phyloP scores from a whole-genome alignment of 345 rosid genomes.

The Conringia planisiliqua region DNA sequence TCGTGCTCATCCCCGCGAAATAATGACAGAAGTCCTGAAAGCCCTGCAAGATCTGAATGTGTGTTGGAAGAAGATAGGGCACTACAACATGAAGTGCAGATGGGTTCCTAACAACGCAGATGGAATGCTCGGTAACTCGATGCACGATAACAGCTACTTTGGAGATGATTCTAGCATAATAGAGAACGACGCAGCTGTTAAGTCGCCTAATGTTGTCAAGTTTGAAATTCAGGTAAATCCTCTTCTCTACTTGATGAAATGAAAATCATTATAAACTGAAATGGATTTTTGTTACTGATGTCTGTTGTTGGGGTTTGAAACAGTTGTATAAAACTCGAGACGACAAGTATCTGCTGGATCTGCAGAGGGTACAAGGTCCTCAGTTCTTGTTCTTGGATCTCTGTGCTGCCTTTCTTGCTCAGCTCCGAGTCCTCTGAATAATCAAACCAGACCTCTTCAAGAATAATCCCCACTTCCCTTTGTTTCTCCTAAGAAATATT shows the following conservation, averaged over 20 bases:
- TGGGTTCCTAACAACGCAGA: conserved; percentile 60
- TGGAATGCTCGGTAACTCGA: conserved; percentile 61
- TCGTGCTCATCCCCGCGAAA: conserved; percentile 82
- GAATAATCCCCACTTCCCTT: conserved; percentile 16
- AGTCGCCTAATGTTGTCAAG: conserved; percentile 65
- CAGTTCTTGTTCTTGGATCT: conserved; percentile 82
- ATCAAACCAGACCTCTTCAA: neutral
- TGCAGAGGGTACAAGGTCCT: conserved; percentile 73
- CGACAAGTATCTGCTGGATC: conserved; percentile 75
- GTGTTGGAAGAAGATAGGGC: conserved; percentile 94
- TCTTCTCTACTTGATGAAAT: conserved; percentile 1
- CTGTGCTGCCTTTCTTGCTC: conserved; percentile 78
- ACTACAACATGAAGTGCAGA: conserved; percentile 93
- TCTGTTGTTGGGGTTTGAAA: conserved; percentile 2
- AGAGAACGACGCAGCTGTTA: conserved; percentile 47
- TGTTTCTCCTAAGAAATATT: conserved; percentile 4
- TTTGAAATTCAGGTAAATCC: conserved; percentile 37
- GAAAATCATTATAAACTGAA: neutral
- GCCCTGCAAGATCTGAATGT: conserved; percentile 85
- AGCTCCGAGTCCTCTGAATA: conserved; percentile 61
- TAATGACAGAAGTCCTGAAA: conserved; percentile 82
- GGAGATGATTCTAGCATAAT: conserved; percentile 67
- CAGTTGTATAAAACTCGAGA: conserved; percentile 84
- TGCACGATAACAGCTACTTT: conserved; percentile 51
- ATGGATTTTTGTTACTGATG: neutral